Evolutionary conservation across 805 yeast species (phyloP).

Genomic region (Metschnikowia kofuensis): DNA sequence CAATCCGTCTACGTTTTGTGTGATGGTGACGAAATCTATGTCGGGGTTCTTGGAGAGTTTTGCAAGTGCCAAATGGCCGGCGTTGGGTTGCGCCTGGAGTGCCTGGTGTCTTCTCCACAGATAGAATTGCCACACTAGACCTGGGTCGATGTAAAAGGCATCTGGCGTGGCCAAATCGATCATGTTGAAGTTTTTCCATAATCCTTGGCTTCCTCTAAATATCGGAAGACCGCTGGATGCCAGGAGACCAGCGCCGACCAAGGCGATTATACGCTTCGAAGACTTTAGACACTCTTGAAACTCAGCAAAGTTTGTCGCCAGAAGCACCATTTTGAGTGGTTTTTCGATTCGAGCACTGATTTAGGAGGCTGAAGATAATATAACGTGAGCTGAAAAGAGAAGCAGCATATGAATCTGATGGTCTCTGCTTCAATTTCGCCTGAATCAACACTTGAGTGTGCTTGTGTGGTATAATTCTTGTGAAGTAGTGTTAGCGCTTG

Average conservation of each 20-base stretch:
- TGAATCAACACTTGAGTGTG: too few species aligned
- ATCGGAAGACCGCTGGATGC: constrained; percentile 76
- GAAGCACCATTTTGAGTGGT: not conserved
- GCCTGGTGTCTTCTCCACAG: constrained; percentile 66
- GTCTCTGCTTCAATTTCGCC: too few species aligned
- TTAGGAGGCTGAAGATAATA: too few species aligned
- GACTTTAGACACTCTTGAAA: constrained; percentile 50
- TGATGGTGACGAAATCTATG: constrained; percentile 56
- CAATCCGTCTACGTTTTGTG: constrained; percentile 83
- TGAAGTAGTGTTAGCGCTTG: too few species aligned
- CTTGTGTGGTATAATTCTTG: too few species aligned
- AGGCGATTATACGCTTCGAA: constrained; percentile 52
- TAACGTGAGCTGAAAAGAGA: too few species aligned
- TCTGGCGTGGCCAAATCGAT: constrained; percentile 90
- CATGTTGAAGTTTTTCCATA: constrained; percentile 75
- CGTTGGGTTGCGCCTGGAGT: constrained; percentile 64
- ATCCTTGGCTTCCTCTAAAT: constrained; percentile 67
- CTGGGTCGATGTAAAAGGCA: constrained; percentile 80
- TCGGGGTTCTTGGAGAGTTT: constrained; percentile 43
- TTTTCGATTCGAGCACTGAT: too few species aligned
- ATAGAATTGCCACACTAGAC: constrained; percentile 88
- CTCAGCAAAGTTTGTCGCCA: constrained; percentile 13
- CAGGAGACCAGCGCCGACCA: constrained; percentile 83
- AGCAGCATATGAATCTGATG: too few species aligned
- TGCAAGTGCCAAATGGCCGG: constrained; percentile 70